Evolutionary conservation across 73 alveolate genomes (phyloP).

Genomic region (Uronychia binucleata): DNA sequence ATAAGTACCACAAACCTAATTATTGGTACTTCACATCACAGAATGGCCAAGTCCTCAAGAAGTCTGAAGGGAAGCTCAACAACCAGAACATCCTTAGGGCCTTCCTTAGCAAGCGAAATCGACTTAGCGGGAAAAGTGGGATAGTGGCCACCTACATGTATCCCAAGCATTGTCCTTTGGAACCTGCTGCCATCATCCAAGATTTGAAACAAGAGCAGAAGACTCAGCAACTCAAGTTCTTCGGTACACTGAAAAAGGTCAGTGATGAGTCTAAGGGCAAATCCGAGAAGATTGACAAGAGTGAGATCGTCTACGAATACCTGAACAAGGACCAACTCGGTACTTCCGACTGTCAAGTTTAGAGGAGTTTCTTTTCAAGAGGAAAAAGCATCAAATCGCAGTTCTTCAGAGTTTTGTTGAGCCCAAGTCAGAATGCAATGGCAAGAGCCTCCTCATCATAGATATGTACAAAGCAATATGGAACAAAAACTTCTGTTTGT

Average conservation of each 20-base stretch:
- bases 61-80: slow-evolving; percentile 48
- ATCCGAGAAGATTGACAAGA: not conserved
- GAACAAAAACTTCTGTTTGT: slow-evolving; percentile 91
- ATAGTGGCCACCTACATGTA: slow-evolving; percentile 82
- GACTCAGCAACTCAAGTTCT: not conserved
- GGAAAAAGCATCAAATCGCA: slow-evolving; percentile 74
- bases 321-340: slow-evolving; percentile 24
- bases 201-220: not conserved
- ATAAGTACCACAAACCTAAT: slow-evolving; percentile 75
- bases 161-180: not conserved
- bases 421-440: slow-evolving; percentile 81
- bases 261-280: not conserved
- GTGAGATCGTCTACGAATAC: slow-evolving; percentile 41
- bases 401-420: slow-evolving; percentile 84
- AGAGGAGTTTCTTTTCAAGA: slow-evolving; percentile 41
- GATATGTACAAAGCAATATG: slow-evolving; percentile 58
- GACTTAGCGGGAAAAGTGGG: slow-evolving; percentile 61
- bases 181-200: not conserved
- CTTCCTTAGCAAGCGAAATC: slow-evolving; percentile 64
- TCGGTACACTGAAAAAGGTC: not conserved
- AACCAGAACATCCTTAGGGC: slow-evolving; percentile 68
- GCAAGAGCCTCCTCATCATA: no score
- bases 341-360: no score
- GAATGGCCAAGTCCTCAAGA: slow-evolving; percentile 51
- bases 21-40: slow-evolving; percentile 84